Base-by-base conservation (phyloP, 2,329 filamentous ascomycete species). In the Aspergillus sp. region DNA sequence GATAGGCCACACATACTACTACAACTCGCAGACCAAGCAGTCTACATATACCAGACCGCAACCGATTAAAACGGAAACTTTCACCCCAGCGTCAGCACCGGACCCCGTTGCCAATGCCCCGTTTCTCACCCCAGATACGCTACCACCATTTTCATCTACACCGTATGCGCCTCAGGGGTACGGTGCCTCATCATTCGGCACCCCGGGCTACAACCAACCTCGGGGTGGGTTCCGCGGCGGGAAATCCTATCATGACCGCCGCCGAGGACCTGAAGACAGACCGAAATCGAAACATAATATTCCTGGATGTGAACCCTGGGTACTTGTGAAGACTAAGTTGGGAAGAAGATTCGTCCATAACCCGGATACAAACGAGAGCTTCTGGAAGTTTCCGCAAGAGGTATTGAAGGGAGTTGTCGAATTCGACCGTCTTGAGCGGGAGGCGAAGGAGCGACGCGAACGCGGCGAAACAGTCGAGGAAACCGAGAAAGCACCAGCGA, bases 311-410 rank as follows among this genome's bases (percentile, higher is more conserved):
- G 88, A 89, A 66, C 90, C 92, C 15, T 99, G 95, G 95, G 77
- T 96, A 0, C 79, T 99, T 3, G 91, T 99, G n/a, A 90, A 89
- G 71, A 99, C 95, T 1, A 97, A 91, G 71, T 86, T 93, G 61
- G 90, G 91, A 20, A 83, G 95, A 57, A 85, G 93, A 52, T 99
- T 99, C 70, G 92, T 93, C 2, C 90, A 96, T 78, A 96, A 99
- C 65, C 85, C 87, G 0, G 83, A 84, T 54, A 96, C 93, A 64
- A 90, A 93, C 39, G 83, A 92, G 64, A 98, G 93, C 74, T 92
- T 92, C 74, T 99, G 96, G 95, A 91, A 91, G 68, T 95, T 97
- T 67, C 95, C 95, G 0, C 86, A 91, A 55, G 88, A 95, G 71
- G 82, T 99, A 37, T 88, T 93, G 82, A 87, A 89, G 59, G 91